Evolutionary conservation across 768 basidiomycete species (phyloP).

Genomic region (Tulasnella sp.): DNA sequence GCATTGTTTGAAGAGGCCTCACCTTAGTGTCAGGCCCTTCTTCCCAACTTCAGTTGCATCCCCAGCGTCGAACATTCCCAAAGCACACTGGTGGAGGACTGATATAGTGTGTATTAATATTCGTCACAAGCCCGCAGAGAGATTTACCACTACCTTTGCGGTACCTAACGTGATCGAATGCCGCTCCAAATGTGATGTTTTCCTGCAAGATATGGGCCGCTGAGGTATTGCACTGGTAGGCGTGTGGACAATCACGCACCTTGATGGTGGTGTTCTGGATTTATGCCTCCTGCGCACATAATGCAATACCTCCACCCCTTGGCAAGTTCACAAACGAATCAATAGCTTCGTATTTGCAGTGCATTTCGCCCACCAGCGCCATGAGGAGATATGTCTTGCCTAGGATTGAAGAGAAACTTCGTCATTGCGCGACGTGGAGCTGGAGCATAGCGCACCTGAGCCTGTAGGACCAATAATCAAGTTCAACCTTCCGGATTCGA

Average conservation of each 20-base stretch:
- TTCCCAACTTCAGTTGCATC: slow-evolving; percentile 64
- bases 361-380: slow-evolving; percentile 32
- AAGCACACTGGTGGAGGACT: slow-evolving; percentile 32
- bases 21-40: slow-evolving; percentile 48
- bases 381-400: slow-evolving; percentile 20
- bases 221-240: no score
- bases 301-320: slow-evolving; percentile 55
- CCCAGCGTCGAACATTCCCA: slow-evolving; percentile 46
- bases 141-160: slow-evolving; percentile 25
- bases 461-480: slow-evolving; percentile 31
- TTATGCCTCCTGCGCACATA: slow-evolving; percentile 79
- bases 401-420: not conserved
- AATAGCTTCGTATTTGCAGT: slow-evolving; percentile 26
- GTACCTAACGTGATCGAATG: slow-evolving; percentile 35
- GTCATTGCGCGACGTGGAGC: no score
- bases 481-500: slow-evolving; percentile 29
- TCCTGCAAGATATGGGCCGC: slow-evolving; percentile 37
- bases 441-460: slow-evolving; percentile 9
- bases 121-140: not conserved
- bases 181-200: slow-evolving; percentile 41
- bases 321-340: slow-evolving; percentile 63
- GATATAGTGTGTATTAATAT: not conserved
- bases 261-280: slow-evolving; percentile 68
- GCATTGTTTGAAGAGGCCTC: not conserved
- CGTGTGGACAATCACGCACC: slow-evolving; percentile 27